These are phyloP conservation scores for Phascolomyces articulosus DNA, from an alignment of 371 early-diverging fungal species.

Conservation along the genomic window DNA sequence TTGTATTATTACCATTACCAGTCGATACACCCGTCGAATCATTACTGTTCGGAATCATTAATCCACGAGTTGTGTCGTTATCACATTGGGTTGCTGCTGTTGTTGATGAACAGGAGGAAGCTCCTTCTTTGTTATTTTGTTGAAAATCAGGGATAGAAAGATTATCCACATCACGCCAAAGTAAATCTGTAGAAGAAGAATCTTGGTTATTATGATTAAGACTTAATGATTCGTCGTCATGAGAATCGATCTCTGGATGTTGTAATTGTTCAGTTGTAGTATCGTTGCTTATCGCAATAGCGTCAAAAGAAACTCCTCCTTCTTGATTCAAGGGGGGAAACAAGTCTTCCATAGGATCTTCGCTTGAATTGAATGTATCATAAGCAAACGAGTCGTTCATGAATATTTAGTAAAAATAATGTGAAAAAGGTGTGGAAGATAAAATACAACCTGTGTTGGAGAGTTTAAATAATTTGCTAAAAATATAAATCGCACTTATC, in stretches of 20 bases:
- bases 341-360: conserved; percentile 1
- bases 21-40: background rate
- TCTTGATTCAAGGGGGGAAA: conserved; percentile 4
- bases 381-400: conserved; percentile 2
- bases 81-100: background rate
- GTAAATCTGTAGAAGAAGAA: background rate
- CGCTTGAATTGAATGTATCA: background rate
- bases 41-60: background rate
- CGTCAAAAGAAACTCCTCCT: background rate
- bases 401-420: background rate
- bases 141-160: conserved; percentile 1
- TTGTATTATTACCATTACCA: background rate
- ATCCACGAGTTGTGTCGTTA: background rate
- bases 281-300: background rate
- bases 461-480: no score
- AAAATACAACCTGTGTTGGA: no score
- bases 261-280: background rate
- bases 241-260: background rate
- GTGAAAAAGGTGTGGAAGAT: no score
- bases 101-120: background rate
- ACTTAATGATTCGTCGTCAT: background rate
- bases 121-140: background rate
- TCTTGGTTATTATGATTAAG: background rate
- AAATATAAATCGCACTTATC: no score
- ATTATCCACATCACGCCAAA: conserved; percentile 1